These are phyloP conservation scores for Colletotrichum sp. DNA, from an alignment of 2,329 filamentous ascomycete genomes.

Conservation along the genomic window DNA sequence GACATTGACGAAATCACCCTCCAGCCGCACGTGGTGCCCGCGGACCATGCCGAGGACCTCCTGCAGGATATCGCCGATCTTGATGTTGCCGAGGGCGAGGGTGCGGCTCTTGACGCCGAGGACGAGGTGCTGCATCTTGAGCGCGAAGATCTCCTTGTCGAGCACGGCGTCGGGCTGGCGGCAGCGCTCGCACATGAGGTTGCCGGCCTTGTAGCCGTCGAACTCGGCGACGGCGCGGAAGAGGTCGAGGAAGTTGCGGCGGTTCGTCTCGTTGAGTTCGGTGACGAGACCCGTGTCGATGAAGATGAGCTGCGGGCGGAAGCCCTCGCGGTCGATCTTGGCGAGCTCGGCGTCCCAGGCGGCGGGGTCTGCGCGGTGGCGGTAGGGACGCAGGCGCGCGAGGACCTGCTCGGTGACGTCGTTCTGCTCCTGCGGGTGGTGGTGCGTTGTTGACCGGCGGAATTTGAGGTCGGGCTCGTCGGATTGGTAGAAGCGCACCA, in stretches of 20 bases:
- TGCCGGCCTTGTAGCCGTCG: constrained; percentile 92
- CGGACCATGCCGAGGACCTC: constrained; percentile 92
- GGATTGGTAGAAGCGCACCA: constrained; percentile 97
- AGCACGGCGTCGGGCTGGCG: constrained; percentile 90
- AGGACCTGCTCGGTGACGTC: constrained; percentile 91
- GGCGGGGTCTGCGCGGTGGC: constrained; percentile 62
- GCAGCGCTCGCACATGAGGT: constrained; percentile 95
- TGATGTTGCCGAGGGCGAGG: constrained; percentile 90
- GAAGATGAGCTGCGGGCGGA: constrained; percentile 92
- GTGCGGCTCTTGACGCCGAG: constrained; percentile 89
- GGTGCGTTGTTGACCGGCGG: constrained; percentile 28
- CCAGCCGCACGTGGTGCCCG: constrained; percentile 87
- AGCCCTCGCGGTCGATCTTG: constrained; percentile 85
- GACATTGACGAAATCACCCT: constrained; percentile 98
- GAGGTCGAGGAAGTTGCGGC: constrained; percentile 89
- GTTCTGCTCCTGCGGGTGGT: constrained; percentile 50
- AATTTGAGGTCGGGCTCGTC: constrained; percentile 68
- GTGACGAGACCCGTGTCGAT: constrained; percentile 97
- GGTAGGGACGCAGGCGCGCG: constrained; percentile 76
- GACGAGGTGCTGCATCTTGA: constrained; percentile 97
- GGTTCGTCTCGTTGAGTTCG: constrained; percentile 85
- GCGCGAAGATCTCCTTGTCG: constrained; percentile 86
- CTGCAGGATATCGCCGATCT: constrained; percentile 93
- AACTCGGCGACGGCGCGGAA: constrained; percentile 97
- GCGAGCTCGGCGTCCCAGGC: constrained; percentile 78